Base-by-base conservation (phyloP, 2,329 filamentous ascomycete species). In the Fusarium redolens region DNA sequence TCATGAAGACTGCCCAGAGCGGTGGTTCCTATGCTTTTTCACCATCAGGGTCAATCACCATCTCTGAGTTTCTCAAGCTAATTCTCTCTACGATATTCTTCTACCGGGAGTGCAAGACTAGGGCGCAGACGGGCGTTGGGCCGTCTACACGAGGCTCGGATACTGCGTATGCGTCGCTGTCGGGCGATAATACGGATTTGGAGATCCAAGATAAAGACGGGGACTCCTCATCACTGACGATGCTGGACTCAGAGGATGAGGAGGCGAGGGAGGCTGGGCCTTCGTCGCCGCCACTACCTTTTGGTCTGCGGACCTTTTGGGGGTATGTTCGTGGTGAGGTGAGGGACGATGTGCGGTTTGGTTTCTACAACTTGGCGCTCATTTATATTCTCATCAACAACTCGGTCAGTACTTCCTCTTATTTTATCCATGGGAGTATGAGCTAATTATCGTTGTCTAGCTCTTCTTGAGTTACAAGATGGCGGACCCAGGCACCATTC, bases 371-470 rank as follows among this genome's bases (percentile, higher is more conserved):
- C n/a, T 6, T 57, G 13, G 38, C 54, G 9, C 54, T 57, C 17
- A 31, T 57, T n/a, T 57, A 57, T 18, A 57, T 57, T n/a, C 54
- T 57, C 6, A 57, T 57, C 10, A 57, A 57, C 3, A 57, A 57
- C 9, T 57, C 54, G 30, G 54, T 57, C 0, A 44, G 52, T 25
- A 8, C 2, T 3, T 17, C 2, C 30, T 28, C 28, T 15, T 22
- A 22, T 22, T 22, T 22, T 22, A 22, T 22, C 22, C 22, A 22
- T 22, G 22, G 22, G 0, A 3, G 18, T 11, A 20, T n/a, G 9
- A 25, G 3, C 30, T 55, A 22, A 56, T 7, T 0, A 8, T 20
- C 11, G 4, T 22, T 13, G 3, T 14, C 0, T 17, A 57, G 54
- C 41, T 57, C 4, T 57, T 57, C 2, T 28, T 57, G 18, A 57